Percentiles rank a stretch among this genome's conserved stretches.
Conservation (phyloP, 768 basidiomycete species). For the Clathrus columnatus region DNA sequence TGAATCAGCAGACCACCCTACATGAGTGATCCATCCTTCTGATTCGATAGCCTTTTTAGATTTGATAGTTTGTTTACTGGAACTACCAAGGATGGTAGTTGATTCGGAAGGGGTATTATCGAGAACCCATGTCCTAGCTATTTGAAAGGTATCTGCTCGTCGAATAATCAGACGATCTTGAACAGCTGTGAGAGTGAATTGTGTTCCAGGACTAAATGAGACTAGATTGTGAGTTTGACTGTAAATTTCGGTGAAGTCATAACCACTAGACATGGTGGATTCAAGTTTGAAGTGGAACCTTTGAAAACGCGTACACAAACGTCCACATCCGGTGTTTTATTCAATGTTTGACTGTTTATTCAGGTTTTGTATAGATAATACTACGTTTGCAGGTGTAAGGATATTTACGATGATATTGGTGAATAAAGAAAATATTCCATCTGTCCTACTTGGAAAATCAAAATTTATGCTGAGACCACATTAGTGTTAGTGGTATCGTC, state of each 20-base stretch:
- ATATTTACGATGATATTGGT: no score
- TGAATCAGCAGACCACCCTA: slow-evolving; percentile 83
- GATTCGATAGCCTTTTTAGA: slow-evolving; percentile 13
- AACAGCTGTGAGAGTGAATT: slow-evolving; percentile 76
- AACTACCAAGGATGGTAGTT: slow-evolving; percentile 30
- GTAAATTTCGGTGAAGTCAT: slow-evolving; percentile 81
- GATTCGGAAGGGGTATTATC: slow-evolving; percentile 47
- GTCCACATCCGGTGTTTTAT: not conserved
- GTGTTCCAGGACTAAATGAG: slow-evolving; percentile 76
- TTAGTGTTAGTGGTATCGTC: not conserved
- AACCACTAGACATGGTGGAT: slow-evolving; percentile 1
- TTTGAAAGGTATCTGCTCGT: slow-evolving; percentile 74
- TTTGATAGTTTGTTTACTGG: slow-evolving; percentile 21
- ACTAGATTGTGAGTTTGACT: slow-evolving; percentile 56
- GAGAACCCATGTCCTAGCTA: slow-evolving; percentile 72
- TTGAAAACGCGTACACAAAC: slow-evolving; percentile 5
- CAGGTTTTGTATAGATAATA: no score
- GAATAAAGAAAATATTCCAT: no score
- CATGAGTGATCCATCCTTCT: slow-evolving; percentile 54
- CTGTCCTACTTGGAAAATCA: no score
- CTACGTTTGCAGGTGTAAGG: no score
- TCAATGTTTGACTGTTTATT: no score
- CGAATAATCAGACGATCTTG: slow-evolving; percentile 76
- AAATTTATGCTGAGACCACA: not conserved
- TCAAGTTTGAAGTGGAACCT: not conserved